A percentile compares a stretch with the other conserved stretches of the same genome.
phyloP scores from a whole-genome alignment of 352 stramenopile species.

The Globisporangium canariense region DNA sequence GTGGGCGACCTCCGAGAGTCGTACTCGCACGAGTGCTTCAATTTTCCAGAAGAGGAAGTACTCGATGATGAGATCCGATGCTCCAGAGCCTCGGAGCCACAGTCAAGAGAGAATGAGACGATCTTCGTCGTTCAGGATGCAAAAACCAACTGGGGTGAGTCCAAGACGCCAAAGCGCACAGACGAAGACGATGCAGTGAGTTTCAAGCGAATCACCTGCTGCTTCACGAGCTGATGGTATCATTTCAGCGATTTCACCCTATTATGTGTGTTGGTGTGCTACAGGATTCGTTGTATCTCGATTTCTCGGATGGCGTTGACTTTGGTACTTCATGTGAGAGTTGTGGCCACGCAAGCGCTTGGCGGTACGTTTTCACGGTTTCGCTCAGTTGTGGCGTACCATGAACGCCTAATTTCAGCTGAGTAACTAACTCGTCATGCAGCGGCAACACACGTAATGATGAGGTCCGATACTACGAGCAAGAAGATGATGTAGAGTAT shows the following conservation, averaged over 20 bases:
- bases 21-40: background rate
- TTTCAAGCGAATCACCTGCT: background rate
- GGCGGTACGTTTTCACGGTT: background rate
- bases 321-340: background rate
- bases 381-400: background rate
- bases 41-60: background rate
- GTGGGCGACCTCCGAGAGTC: background rate
- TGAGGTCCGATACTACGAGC: background rate
- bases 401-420: background rate
- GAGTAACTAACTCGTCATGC: background rate
- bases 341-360: background rate
- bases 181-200: background rate
- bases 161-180: background rate
- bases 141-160: constrained; percentile 14
- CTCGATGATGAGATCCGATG: too few species aligned
- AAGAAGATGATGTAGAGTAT: background rate
- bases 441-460: background rate
- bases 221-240: background rate
- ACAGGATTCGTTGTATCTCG: background rate
- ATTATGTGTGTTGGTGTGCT: too few species aligned
- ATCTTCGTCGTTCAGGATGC: constrained; percentile 17
- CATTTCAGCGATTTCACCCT: background rate
- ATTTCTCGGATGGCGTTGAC: too few species aligned
- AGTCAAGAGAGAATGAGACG: background rate
- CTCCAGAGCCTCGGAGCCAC: background rate